phyloP scores from a whole-genome alignment of 2,329 filamentous ascomycete species.

The Geosmithia putterillii region DNA sequence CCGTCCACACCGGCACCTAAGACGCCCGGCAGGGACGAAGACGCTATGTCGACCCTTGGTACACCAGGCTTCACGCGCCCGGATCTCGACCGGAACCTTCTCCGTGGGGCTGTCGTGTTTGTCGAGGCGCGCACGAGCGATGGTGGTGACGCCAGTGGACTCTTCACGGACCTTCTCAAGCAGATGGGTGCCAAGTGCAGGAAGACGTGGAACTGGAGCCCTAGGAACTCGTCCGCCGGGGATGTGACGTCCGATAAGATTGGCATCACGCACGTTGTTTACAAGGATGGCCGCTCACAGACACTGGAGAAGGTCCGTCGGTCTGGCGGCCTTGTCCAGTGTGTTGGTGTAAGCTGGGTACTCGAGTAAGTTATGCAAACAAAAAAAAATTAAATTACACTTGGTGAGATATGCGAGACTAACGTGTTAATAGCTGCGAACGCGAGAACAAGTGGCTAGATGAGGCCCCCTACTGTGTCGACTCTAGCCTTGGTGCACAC shows the following conservation, averaged over 20 bases:
- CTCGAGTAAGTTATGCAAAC: conserved; percentile 61
- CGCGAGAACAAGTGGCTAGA: conserved; percentile 66
- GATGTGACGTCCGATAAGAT: conserved; percentile 37
- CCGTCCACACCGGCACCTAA: conserved; percentile 12
- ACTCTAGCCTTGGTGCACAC: conserved; percentile 54
- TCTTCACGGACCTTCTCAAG: conserved; percentile 67
- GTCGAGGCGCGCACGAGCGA: conserved; percentile 78
- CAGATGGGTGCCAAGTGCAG: conserved; percentile 76
- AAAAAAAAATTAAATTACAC: too few relatives aligned
- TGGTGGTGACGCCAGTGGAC: conserved; percentile 66
- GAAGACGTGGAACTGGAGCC: conserved; percentile 65
- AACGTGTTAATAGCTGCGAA: conserved; percentile 46
- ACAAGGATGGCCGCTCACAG: conserved; percentile 71
- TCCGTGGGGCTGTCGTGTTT: conserved; percentile 64
- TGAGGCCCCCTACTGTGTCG: conserved; percentile 56
- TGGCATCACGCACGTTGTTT: conserved; percentile 80
- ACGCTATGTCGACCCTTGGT: neutral
- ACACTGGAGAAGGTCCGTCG: conserved; percentile 73
- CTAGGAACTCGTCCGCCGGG: conserved; percentile 20
- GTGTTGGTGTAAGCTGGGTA: conserved; percentile 81
- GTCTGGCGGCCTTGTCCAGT: conserved; percentile 63
- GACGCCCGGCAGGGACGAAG: conserved; percentile 3
- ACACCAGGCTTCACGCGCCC: conserved; percentile 27
- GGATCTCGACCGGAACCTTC: conserved; percentile 38
- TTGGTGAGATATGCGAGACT: neutral